phyloP scores from a whole-genome alignment of 176 grass and related monocot species.

The Triticum timopheevii region DNA sequence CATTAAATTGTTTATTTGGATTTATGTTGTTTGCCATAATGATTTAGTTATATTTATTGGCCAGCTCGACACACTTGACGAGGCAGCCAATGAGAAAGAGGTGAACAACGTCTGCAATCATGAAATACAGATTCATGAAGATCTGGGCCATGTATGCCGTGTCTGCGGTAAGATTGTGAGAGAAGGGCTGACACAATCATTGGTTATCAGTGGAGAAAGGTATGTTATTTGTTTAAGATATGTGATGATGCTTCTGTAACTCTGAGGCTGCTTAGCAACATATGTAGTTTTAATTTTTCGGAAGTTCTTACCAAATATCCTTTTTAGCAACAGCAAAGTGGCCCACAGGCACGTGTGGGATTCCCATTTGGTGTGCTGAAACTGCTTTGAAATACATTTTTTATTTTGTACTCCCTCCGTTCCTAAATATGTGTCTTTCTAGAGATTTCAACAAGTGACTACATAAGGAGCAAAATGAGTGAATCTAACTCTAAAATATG shows the following conservation, averaged over 20 bases:
- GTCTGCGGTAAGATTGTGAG: constrained; percentile 86
- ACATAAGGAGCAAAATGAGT: too few species aligned
- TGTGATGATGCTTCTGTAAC: background rate
- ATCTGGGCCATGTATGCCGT: constrained; percentile 83
- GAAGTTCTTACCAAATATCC: background rate
- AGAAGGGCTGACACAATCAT: constrained; percentile 94
- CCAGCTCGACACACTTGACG: constrained; percentile 53
- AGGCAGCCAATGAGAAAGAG: constrained; percentile 39
- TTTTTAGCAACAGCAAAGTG: background rate
- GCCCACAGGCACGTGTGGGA: background rate
- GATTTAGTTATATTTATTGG: constrained; percentile 12
- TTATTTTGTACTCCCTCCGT: too few species aligned
- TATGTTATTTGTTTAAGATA: constrained; percentile 34
- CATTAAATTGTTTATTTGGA: constrained; percentile 1
- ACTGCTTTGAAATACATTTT: background rate
- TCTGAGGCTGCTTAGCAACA: constrained; percentile 14
- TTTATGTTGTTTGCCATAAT: constrained; percentile 21
- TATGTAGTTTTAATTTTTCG: background rate
- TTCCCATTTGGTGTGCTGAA: background rate
- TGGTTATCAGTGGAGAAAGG: constrained; percentile 95
- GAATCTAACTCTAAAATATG: too few species aligned
- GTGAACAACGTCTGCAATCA: constrained; percentile 57
- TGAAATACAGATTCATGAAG: constrained; percentile 73
- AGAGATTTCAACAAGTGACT: too few species aligned
- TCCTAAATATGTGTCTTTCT: too few species aligned